phyloP scores from a whole-genome alignment of 106 monocot genomes.

The Dendrobium catenatum region DNA sequence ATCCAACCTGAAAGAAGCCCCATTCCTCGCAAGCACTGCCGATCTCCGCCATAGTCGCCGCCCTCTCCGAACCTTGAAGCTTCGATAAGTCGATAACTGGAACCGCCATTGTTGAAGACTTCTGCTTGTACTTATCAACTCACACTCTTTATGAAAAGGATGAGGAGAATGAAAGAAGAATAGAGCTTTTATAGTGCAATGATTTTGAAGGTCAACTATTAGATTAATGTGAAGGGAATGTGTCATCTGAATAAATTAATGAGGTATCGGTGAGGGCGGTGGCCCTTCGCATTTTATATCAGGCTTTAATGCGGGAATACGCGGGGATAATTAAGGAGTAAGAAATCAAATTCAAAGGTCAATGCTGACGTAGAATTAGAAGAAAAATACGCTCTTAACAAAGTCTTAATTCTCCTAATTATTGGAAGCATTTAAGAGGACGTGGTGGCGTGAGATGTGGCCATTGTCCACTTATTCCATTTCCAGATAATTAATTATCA shows the following conservation, averaged over 20 bases:
- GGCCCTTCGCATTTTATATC: background rate
- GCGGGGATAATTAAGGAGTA: no score
- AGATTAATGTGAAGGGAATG: background rate
- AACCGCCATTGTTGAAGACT: conserved; percentile 12
- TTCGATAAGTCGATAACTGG: conserved; percentile 56
- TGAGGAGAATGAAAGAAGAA: background rate
- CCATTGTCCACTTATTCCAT: no score
- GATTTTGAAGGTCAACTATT: background rate
- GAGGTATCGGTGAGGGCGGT: background rate
- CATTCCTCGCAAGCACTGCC: conserved; percentile 46
- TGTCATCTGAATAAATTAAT: background rate
- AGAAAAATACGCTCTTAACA: no score
- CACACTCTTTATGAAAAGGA: background rate
- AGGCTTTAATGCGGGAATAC: no score
- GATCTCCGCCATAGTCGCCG: conserved; percentile 29
- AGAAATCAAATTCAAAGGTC: no score
- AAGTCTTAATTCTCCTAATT: no score
- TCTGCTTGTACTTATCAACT: no score
- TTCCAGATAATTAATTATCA: no score
- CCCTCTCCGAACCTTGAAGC: conserved; percentile 21
- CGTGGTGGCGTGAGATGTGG: no score
- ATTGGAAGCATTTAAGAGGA: no score
- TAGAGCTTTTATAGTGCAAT: background rate
- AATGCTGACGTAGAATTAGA: no score
- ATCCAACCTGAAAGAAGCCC: conserved; percentile 60